A percentile compares a stretch with the other conserved stretches of the same genome.
phyloP scores from a whole-genome alignment of 2,329 filamentous ascomycete species.

The Aureobasidium lini region DNA sequence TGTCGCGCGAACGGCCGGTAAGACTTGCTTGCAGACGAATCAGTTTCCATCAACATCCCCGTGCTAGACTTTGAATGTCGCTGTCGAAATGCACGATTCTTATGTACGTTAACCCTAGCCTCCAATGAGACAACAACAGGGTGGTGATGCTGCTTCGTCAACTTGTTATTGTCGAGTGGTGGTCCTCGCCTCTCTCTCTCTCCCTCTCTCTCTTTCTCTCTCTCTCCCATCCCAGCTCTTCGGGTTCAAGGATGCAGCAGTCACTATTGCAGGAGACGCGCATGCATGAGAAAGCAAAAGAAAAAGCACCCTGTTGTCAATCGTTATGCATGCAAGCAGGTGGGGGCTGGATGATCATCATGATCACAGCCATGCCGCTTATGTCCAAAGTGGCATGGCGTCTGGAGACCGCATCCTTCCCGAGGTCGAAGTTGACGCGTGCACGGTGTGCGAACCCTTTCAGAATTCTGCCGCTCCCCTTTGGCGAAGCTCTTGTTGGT shows the following conservation, averaged over 20 bases:
- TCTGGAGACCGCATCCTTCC: constrained; percentile 11
- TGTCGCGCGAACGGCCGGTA: constrained; percentile 7
- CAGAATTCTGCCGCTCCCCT: neutral
- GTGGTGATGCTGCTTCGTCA: too few relatives aligned
- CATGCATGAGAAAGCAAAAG: neutral
- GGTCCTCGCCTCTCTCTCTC: too few relatives aligned
- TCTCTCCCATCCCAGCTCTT: neutral
- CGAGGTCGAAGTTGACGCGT: neutral
- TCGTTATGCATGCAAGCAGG: constrained; percentile 10
- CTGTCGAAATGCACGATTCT: too few relatives aligned
- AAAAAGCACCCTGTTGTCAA: constrained; percentile 1
- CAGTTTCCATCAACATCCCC: neutral
- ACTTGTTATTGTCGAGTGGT: too few relatives aligned
- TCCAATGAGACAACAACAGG: too few relatives aligned
- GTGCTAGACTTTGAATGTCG: too few relatives aligned
- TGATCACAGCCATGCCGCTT: constrained; percentile 6
- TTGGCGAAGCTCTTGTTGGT: neutral
- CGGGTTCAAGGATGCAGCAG: neutral
- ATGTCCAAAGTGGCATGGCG: constrained; percentile 12
- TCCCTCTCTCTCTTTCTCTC: too few relatives aligned
- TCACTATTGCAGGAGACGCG: neutral
- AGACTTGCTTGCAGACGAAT: neutral
- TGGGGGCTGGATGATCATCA: constrained; percentile 7
- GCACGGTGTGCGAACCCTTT: constrained; percentile 9
- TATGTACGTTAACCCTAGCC: too few relatives aligned